Base-by-base conservation (phyloP, 768 basidiomycete genomes). In the Auriscalpium microsporum region DNA sequence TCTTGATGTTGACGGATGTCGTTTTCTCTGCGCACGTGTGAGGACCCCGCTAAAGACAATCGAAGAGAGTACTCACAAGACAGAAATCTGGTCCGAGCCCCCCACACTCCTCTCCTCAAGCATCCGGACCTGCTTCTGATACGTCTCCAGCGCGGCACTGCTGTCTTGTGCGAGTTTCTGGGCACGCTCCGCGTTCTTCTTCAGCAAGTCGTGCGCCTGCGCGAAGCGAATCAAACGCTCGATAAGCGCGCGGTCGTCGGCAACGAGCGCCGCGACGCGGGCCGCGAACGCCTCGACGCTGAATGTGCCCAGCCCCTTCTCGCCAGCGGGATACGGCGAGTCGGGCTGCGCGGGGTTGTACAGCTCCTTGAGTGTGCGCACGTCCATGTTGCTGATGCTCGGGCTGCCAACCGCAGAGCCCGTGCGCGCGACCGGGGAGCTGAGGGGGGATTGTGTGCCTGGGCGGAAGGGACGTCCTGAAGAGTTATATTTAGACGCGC, bases 91-190 rank as follows among this genome's bases (percentile, higher is more conserved):
- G 21, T 75, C 65, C 36, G 75, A 73, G 54, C 84, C 67, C 9
- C 67, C 59, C 60, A 77, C 67, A 61, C 90, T 84, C 54, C 87
- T 78, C 63, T 90, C 88, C 64, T 94, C 90, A 55, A 95, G 74
- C 21, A 77, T 80, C 63, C 79, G 77, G 4, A 94, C 85, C 65
- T 95, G 92, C 70, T 84, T 86, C 73, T 95, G 90, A 65, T 96
- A 95, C 16, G 86, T 92, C 73, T 92, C 90, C 44, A 96, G 71
- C 23, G 86, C 90, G 17, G 65, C 68, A 56, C 81, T 84, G 42
- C 86, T 88, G 50, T 94, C 93, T 67, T 87, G 84, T 4, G 90
- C 89, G 33, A 95, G 77, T 69, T 91, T 92, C 75, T 94, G 88
- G 19, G 91, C 93, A 49, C 91, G 77, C 64, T 92, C 91, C 17